Base-by-base conservation (phyloP, 1,139 yeast genomes). In the Scheffersomyces parashehatae region DNA sequence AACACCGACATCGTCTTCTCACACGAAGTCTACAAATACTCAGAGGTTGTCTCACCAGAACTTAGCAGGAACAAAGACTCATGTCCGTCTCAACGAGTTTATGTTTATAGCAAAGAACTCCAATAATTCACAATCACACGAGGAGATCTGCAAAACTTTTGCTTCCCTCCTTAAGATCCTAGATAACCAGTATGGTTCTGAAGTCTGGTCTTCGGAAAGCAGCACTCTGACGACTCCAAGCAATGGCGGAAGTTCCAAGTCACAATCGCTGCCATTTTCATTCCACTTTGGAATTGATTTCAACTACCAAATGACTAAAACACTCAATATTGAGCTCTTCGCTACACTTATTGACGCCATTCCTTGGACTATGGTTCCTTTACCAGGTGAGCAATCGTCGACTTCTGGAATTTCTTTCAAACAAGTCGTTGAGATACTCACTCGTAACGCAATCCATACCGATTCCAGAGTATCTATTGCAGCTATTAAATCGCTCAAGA, bases 371-470 rank as follows among this genome's bases (percentile, higher is more conserved):
- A 11, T 80, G 33, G 74, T 77, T 11, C 73, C 70, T 2, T 43
- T 60, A 14, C 48, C 58, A 1, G 59, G 60, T 6, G 73, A 70
- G 28, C 58, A 58, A 36, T 43, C 51, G 3, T 54, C 60, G 1
- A 68, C 75, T 5, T 65, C 75, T n/a, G 79, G 78, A 5, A 62
- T 81, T 11, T 71, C 79, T 12, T 80, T 81, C 57, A 79, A 85
- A 41, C 77, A 79, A 36, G 70, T 86, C 3, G 81, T 90, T 35
- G 97, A 90, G 49, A 69, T 88, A 11, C 66, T 91, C 28, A 83
- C 91, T 29, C 73, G 91, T 47, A 89, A 89, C 56, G 80, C 90
- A 2, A 81, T 85, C 3, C 95, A 90, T 62, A 69, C 77, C 1
- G 84, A 85, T 53, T 65, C 67, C 10, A 68, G 76, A 12, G 82